phyloP scores from a whole-genome alignment of 2,329 filamentous ascomycete genomes.

The Thielaviopsis punctulata region DNA sequence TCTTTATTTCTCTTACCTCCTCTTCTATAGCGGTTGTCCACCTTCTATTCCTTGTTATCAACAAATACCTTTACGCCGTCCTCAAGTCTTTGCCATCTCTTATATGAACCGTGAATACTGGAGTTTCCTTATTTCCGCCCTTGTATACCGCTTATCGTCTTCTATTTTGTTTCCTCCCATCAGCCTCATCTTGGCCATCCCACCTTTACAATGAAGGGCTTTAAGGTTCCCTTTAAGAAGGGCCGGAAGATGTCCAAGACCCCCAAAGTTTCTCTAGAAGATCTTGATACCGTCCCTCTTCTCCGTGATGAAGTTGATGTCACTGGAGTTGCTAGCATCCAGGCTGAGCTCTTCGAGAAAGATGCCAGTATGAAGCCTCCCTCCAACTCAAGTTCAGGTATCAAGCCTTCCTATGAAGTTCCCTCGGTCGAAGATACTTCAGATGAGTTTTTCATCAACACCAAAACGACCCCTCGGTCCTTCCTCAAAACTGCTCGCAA shows the following conservation, averaged over 20 bases:
- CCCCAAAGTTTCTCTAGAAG: not conserved
- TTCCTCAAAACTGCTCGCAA: conserved; percentile 6
- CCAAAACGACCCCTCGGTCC: conserved; percentile 2
- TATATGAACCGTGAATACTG: not conserved
- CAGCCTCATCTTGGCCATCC: not conserved
- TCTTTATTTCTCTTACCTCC: not conserved
- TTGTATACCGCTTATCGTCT: not conserved
- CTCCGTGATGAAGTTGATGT: not conserved
- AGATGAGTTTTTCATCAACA: conserved; percentile 5
- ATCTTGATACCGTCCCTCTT: conserved; percentile 6
- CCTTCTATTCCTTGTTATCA: not conserved
- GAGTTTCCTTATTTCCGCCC: not conserved
- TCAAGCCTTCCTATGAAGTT: not conserved
- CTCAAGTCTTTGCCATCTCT: not conserved
- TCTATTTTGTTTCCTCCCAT: not conserved
- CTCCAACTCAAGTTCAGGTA: not conserved
- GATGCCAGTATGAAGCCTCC: not conserved
- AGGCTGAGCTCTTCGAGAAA: not conserved
- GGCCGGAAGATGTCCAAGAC: conserved; percentile 3
- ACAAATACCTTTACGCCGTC: not conserved
- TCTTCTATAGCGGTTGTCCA: not conserved
- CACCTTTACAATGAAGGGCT: conserved; percentile 8
- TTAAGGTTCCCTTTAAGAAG: conserved; percentile 11
- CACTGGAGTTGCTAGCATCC: not conserved
- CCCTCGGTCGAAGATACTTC: conserved; percentile 3